Percentiles rank a stretch among this genome's conserved stretches.
These are phyloP conservation scores for Diplotaxis tenuifolia DNA, from an alignment of 345 rosid species.

Conservation along the genomic window DNA sequence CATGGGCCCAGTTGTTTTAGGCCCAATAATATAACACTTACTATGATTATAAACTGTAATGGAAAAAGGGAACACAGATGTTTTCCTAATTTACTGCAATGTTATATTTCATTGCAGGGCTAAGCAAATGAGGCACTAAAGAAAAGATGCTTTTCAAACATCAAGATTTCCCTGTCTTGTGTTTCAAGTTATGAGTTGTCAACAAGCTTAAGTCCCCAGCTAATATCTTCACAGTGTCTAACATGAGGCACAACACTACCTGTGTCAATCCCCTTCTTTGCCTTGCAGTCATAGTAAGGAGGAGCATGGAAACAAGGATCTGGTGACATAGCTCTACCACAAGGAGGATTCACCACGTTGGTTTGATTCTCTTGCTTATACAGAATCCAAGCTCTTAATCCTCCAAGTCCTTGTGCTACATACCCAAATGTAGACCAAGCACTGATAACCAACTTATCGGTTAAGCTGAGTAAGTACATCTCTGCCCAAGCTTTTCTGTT, in stretches of 20 bases:
- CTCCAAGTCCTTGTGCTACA: conserved; percentile 75
- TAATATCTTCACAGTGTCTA: conserved; percentile 69
- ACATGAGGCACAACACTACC: conserved; percentile 56
- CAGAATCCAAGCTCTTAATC: conserved; percentile 70
- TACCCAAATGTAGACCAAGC: conserved; percentile 80
- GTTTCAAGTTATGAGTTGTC: conserved; percentile 36
- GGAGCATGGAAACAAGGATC: conserved; percentile 89
- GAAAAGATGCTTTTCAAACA: neutral
- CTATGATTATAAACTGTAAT: too few relatives aligned
- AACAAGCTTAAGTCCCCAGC: conserved; percentile 75
- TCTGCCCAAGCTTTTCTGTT: conserved; percentile 74
- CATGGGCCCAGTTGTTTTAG: conserved; percentile 1
- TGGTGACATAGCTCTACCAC: conserved; percentile 58
- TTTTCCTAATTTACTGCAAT: neutral
- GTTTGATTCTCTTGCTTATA: conserved; percentile 55
- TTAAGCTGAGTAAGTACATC: conserved; percentile 63
- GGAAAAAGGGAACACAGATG: neutral
- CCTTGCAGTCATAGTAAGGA: conserved; percentile 68
- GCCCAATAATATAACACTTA: too few relatives aligned
- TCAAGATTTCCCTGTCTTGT: conserved; percentile 15
- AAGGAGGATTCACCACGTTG: conserved; percentile 42
- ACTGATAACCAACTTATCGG: conserved; percentile 58
- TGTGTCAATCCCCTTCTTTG: conserved; percentile 54
- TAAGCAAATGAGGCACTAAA: neutral
- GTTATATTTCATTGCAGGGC: neutral